Conservation (phyloP, 1,139 yeast genomes). For the Scheffersomyces parashehatae region DNA sequence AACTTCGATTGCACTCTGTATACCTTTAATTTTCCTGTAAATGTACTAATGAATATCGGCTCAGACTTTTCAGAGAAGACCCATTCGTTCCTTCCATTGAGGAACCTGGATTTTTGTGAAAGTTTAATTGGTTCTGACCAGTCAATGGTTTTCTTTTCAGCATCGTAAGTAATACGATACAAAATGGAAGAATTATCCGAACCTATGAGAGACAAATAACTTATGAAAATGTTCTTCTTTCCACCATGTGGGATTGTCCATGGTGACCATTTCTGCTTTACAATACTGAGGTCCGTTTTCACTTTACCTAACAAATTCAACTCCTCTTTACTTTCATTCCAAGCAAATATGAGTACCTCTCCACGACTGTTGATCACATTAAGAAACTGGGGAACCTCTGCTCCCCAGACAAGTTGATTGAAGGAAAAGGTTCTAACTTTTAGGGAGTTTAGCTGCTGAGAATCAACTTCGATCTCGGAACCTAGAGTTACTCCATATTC, state of each 20-base stretch:
- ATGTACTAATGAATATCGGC: conserved; percentile 2
- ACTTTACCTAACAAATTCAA: conserved; percentile 7
- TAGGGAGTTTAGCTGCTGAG: conserved; percentile 21
- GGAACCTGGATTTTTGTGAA: conserved; percentile 4
- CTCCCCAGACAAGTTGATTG: conserved; percentile 13
- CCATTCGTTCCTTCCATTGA: conserved; percentile 8
- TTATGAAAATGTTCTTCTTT: background rate
- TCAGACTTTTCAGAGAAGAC: background rate
- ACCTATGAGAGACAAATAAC: conserved; percentile 14
- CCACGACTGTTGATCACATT: conserved; percentile 18
- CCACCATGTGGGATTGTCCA: conserved; percentile 12
- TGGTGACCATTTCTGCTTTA: conserved; percentile 24
- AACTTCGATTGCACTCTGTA: background rate
- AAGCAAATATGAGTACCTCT: conserved; percentile 18
- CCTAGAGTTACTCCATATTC: conserved; percentile 18
- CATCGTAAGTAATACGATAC: conserved; percentile 7
- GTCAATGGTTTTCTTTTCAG: conserved; percentile 1
- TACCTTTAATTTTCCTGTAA: conserved; percentile 6
- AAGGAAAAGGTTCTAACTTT: conserved; percentile 33
- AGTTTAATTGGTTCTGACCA: conserved; percentile 1
- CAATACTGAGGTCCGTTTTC: conserved; percentile 9
- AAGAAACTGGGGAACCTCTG: conserved; percentile 12
- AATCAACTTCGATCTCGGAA: conserved; percentile 10
- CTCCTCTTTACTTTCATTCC: conserved; percentile 13
- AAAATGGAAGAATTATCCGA: conserved; percentile 21